Base-by-base conservation (phyloP, 495 filamentous ascomycete species). In the Hypoxylon lenormandii region DNA sequence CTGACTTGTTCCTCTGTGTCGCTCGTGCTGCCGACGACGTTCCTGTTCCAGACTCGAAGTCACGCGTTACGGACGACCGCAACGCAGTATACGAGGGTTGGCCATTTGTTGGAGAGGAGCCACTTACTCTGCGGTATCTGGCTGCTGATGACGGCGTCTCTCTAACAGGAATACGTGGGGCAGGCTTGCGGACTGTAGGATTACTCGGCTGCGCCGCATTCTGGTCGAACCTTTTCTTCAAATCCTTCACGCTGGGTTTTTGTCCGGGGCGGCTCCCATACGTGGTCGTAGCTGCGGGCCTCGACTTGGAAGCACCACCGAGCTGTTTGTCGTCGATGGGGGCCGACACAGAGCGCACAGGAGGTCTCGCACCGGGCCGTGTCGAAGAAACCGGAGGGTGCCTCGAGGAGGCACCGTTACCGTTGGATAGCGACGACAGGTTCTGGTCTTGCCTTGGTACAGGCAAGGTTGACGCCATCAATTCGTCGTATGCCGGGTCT, bases 191-290 rank as follows among this genome's bases (percentile, higher is more conserved):
- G 30, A 57, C 21, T 23, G 74, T 49, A 50, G 60, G 57, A 56
- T 53, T 72, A 46, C 57, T 66, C 23, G 66, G 30, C 54, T 70
- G 70, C 50, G 68, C 56, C 62, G 64, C 62, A 55, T 64, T 78
- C 59, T 80, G 80, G 72, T 87, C 83, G 64, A 87, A 87, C 50
- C 78, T 82, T 68, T 81, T 84, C 69, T 81, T 81, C 42, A 86
- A 74, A 71, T 87, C 84, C 72, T 83, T 85, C 23, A 87, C 85
- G 69, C 82, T 87, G 22, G 80, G 74, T 26, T 82, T 77, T 46
- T 76, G 71, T 12, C 64, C 71, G 48, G 40, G 61, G 43, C 69
- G 71, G 53, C 62, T 58, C 42, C 69, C 76, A 21, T 71, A 57
- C 15, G 66, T 48, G 45, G 69, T 69, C 30, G 72, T 69, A 37